Evolutionary conservation across 2,329 filamentous ascomycete genomes (phyloP).

Genomic region (Cadophora gregata): DNA sequence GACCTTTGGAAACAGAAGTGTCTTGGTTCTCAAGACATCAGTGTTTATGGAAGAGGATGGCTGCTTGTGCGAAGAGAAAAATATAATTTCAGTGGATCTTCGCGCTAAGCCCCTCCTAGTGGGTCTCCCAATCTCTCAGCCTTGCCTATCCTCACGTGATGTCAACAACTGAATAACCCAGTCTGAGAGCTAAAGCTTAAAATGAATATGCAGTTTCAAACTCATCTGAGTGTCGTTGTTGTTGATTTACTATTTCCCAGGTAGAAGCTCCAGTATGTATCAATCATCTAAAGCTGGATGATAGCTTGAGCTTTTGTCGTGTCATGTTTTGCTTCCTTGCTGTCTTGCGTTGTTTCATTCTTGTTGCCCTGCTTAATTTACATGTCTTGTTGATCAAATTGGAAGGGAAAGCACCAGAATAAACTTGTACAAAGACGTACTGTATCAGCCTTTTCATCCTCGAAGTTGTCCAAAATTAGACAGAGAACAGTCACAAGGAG

Average conservation of each 20-base stretch:
- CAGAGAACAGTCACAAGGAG: too few relatives aligned
- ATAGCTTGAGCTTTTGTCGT: background rate
- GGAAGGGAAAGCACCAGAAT: background rate
- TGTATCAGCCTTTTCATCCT: too few relatives aligned
- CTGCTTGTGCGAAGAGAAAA: slow-evolving; percentile 7
- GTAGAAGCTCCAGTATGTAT: too few relatives aligned
- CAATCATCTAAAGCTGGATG: background rate
- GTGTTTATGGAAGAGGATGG: background rate
- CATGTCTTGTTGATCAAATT: background rate
- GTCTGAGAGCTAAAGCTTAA: background rate
- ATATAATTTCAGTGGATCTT: slow-evolving; percentile 14
- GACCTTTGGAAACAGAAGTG: slow-evolving; percentile 2
- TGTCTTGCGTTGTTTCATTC: background rate
- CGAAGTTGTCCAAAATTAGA: background rate
- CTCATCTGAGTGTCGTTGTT: background rate
- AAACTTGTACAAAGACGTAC: background rate
- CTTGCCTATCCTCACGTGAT: slow-evolving; percentile 2
- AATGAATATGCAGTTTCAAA: too few relatives aligned
- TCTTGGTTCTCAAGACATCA: slow-evolving; percentile 27
- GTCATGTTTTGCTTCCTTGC: background rate
- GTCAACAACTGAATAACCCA: background rate
- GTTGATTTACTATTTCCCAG: too few relatives aligned
- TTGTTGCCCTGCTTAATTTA: background rate
- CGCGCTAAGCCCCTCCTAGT: background rate
- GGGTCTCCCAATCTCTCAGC: background rate